Evolutionary conservation across 2,329 filamentous ascomycete species (phyloP), one percentile per base, ranked within the genome.

Genomic region (Exophiala alcalophila): DNA sequence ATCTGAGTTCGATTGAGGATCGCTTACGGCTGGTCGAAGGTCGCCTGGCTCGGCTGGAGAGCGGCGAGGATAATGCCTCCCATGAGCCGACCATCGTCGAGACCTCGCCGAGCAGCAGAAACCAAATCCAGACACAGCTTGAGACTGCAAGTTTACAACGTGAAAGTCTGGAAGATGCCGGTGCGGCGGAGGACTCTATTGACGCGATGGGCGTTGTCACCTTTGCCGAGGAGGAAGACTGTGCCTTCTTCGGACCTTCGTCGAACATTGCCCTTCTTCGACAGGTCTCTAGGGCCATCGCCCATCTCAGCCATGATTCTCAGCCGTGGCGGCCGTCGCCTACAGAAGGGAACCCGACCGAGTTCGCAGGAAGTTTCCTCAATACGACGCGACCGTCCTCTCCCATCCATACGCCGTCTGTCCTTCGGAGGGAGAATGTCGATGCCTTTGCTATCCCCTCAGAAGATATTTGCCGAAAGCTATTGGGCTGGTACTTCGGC

Each of bases 231-330:
- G 60, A 64, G 30, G 59, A 63, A 14, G 59, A 64, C 32, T 59
- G 54, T 38, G 61, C 60, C 2, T 63, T 59, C 50, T 64, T 64
- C 49, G 61, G 61, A 59, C 62, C 65, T 16, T 66, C 66, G 5
- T 69, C 67, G 2, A 70, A 70, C 49, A 68, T 69, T 35, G 62
- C 64, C 8, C 67, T 70, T 42, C 59, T 61, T 6, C 57, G 64
- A 4, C 60, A 65, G 23, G 61, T 70, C 15, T 61, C 63, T 12
- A 56, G 57, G 21, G 58, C 63, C 9, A 52, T 63, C 19, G 50
- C 52, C 19, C 40, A 36, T 21, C 25, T 34, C 30, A 50, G 28
- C 19, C 27, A 40, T n/a, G 37, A 40, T n/a, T 20, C 39, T 14
- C 8, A 25, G 16, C 34, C 30, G 4, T 31, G 39, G 14, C 30